These are phyloP conservation scores for Salix purpurea DNA, from an alignment of 345 rosid genomes.

Conservation along the genomic window DNA sequence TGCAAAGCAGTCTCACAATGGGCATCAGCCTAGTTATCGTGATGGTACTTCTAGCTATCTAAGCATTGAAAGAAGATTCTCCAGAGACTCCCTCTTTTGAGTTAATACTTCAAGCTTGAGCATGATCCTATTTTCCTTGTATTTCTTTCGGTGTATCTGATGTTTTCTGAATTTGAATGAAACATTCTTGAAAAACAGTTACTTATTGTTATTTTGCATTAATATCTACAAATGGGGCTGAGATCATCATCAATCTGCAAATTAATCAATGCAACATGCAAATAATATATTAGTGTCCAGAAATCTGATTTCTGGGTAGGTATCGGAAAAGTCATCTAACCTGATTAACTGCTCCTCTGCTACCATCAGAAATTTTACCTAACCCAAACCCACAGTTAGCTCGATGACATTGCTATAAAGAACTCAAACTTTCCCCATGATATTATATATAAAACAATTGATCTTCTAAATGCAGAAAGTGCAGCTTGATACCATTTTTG, in stretches of 20 bases:
- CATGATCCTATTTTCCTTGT: background rate
- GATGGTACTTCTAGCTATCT: slow-evolving; percentile 12
- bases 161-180: background rate
- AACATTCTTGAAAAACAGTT: background rate
- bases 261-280: no score
- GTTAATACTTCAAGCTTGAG: background rate
- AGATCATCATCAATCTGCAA: background rate
- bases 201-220: background rate
- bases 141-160: background rate
- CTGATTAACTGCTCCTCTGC: background rate
- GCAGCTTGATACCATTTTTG: background rate
- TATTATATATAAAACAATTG: no score
- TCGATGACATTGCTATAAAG: background rate
- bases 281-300: background rate
- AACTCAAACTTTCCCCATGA: background rate
- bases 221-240: background rate
- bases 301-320: background rate
- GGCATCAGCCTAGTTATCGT: slow-evolving; percentile 10
- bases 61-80: background rate
- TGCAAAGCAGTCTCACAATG: slow-evolving; percentile 8
- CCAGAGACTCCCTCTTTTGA: background rate
- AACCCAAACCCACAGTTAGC: background rate
- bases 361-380: background rate
- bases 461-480: background rate
- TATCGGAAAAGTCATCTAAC: background rate